A percentile compares a stretch with the other conserved stretches of the same genome.
Conservation (phyloP, 768 basidiomycete species). For the Rossbeevera mucosa region DNA sequence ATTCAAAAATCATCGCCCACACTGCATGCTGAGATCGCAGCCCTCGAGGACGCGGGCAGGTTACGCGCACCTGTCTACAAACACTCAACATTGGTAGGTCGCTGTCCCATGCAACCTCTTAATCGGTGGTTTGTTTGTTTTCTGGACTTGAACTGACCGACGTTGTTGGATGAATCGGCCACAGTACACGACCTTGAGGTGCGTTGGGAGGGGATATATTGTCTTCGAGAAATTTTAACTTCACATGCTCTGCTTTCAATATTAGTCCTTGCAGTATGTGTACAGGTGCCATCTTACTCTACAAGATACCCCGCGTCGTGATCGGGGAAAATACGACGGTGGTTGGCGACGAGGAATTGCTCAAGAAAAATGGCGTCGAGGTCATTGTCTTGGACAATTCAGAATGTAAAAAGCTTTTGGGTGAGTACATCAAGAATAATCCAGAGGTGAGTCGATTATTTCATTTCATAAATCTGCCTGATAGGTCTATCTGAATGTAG, state of each 20-base stretch:
- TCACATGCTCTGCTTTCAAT: background rate
- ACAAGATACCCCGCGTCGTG: constrained; percentile 61
- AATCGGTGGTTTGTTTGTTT: background rate
- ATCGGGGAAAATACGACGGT: constrained; percentile 60
- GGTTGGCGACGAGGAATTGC: constrained; percentile 51
- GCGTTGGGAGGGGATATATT: background rate
- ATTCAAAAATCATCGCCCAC: constrained; percentile 42
- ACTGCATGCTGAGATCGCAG: constrained; percentile 45
- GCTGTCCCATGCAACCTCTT: background rate
- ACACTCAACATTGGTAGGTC: constrained; percentile 45
- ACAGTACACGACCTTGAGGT: constrained; percentile 40
- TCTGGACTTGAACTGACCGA: background rate
- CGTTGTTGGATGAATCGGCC: background rate
- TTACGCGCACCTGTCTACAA: constrained; percentile 42
- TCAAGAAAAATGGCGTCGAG: constrained; percentile 52
- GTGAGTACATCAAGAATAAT: constrained; percentile 48
- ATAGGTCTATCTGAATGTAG: background rate
- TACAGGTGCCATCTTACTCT: constrained; percentile 56
- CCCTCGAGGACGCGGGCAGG: constrained; percentile 52
- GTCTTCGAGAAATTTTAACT: background rate
- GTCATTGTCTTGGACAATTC: constrained; percentile 44
- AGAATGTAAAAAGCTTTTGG: constrained; percentile 53
- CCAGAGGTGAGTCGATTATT: constrained; percentile 41
- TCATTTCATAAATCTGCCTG: background rate
- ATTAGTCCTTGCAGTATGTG: constrained; percentile 67